Evolutionary conservation across 176 grass and related monocot species (phyloP), one percentile per base, ranked within the genome.

Genomic region (Areca catechu): DNA sequence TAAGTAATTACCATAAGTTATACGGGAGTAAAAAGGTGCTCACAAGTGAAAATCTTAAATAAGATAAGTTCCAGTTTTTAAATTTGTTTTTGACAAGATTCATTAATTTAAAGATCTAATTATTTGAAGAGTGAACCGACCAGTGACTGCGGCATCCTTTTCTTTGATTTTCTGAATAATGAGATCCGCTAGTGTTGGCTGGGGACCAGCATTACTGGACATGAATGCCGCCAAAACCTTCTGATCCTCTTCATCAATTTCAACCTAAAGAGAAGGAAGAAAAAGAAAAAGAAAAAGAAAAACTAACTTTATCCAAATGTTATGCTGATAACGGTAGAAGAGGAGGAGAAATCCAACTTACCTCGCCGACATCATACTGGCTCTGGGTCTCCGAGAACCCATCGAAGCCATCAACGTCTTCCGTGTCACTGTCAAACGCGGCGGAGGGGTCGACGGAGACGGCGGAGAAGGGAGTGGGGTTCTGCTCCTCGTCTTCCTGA

Each of bases 211-310:
- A 18, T 77, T 84, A 57, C 76, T 78, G 0, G 71, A 65, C 80
- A 88, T 88, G 79, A 97, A 97, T 0, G 74, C 69, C 0, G 83
- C 83, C 12, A 91, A 83, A 20, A 89, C 80, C 78, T 51, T 88
- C 78, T 97, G 81, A 17, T 97, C 92, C 53, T 97, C 86, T 62
- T 91, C 86, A 5, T 97, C 67, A 23, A 97, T 97, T 64, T 88
- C 83, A 61, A 84, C 63, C 92, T 97, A 63, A 9, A 25, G 30
- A 29, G 4, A 29, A 47, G 7, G 49, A 14, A 50, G 58, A 57
- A 19, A 53, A 5, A 5, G 18, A 7, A 17, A 16, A 5, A 24
- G 4, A 24, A 24, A 24, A 51, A 15, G 15, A 67, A 67, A 30
- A 68, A 17, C 20, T 16, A 15, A 51, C 1, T 51, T 7, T 49